phyloP scores from a whole-genome alignment of 805 yeast genomes.

The Yarrowia deformans region DNA sequence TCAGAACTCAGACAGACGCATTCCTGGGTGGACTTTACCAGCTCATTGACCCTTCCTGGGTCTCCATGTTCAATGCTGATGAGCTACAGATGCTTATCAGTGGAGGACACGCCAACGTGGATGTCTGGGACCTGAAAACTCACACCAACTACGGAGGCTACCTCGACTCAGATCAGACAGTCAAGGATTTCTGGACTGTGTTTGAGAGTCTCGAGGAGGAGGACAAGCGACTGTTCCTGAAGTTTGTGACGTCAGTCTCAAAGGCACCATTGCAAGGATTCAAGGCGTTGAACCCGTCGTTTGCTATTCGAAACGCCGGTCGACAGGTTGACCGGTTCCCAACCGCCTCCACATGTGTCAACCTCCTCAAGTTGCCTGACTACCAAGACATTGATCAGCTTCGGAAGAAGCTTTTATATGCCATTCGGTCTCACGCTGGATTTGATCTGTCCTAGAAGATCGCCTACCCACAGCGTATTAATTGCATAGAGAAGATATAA shows the following conservation, averaged over 20 bases:
- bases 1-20: constrained; percentile 63
- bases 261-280: constrained; percentile 93
- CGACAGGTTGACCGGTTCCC: constrained; percentile 68
- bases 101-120: constrained; percentile 75
- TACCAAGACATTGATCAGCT: constrained; percentile 67
- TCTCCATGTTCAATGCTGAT: constrained; percentile 80
- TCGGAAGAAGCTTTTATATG: constrained; percentile 70
- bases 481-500: neutral
- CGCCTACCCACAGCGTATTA: neutral
- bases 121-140: constrained; percentile 69
- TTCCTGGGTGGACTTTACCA: constrained; percentile 75
- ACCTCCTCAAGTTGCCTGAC: constrained; percentile 84
- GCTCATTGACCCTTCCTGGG: constrained; percentile 76
- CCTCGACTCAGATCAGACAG: constrained; percentile 61
- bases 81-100: constrained; percentile 87
- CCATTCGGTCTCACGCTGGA: constrained; percentile 84
- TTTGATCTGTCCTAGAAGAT: constrained; percentile 70
- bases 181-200: constrained; percentile 75
- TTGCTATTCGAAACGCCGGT: constrained; percentile 80
- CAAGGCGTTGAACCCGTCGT: constrained; percentile 70
- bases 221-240: constrained; percentile 72
- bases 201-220: constrained; percentile 68
- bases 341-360: constrained; percentile 92
- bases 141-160: constrained; percentile 68
- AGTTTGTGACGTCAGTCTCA: constrained; percentile 91